Percentiles rank a stretch among this genome's conserved stretches.
Conservation (phyloP, 805 yeast genomes). For the Teunomyces stri region DNA sequence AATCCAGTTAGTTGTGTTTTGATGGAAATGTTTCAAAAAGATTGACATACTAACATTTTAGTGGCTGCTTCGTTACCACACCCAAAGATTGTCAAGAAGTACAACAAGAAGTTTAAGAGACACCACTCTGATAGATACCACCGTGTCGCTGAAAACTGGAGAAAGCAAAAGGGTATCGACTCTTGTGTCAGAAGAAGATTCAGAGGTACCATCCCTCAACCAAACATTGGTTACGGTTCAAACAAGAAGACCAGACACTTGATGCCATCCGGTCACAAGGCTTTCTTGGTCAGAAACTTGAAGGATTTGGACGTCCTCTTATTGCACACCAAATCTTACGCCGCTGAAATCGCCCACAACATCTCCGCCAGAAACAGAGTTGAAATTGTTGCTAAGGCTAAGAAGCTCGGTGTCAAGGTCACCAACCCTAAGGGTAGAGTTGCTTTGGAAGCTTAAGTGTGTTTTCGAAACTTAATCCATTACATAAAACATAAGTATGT, state of each 20-base stretch:
- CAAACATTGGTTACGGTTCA: slow-evolving; percentile 99
- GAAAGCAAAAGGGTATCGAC: slow-evolving; percentile 99
- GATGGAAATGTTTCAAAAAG: not conserved
- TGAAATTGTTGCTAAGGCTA: slow-evolving; percentile 92
- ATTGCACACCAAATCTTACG: slow-evolving; percentile 97
- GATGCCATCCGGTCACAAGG: slow-evolving; percentile 97
- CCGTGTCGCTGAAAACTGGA: slow-evolving; percentile 99
- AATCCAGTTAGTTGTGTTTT: not conserved
- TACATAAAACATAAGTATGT: slow-evolving; percentile 2
- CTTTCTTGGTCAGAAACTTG: slow-evolving; percentile 87
- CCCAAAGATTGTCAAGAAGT: slow-evolving; percentile 99
- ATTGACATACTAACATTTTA: slow-evolving; percentile 25
- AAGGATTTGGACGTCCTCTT: slow-evolving; percentile 92
- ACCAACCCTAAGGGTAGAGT: slow-evolving; percentile 99
- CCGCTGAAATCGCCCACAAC: slow-evolving; percentile 99
- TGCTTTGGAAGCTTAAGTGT: slow-evolving; percentile 87
- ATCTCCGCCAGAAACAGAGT: slow-evolving; percentile 98
- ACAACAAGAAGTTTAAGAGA: slow-evolving; percentile 98
- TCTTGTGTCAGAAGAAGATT: slow-evolving; percentile 99
- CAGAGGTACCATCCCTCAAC: slow-evolving; percentile 99
- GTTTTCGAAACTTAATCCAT: not conserved
- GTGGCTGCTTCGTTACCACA: slow-evolving; percentile 97
- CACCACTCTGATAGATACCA: slow-evolving; percentile 99
- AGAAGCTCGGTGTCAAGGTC: slow-evolving; percentile 96
- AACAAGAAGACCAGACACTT: slow-evolving; percentile 97